Evolutionary conservation across 2,329 filamentous ascomycete species (phyloP).

Genomic region (Phialophora verrucosa): DNA sequence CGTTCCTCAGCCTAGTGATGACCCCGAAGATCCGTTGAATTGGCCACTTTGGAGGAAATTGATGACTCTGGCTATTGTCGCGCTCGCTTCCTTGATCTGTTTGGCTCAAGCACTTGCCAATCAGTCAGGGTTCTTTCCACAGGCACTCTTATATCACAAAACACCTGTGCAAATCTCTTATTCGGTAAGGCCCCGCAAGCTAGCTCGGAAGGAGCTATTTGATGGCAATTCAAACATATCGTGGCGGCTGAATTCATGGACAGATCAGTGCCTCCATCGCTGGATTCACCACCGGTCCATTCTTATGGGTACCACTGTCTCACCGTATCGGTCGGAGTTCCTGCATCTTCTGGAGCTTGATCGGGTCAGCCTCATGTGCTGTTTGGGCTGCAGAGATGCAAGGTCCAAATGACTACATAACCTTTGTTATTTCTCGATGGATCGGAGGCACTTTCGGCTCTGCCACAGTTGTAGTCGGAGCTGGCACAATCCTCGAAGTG

Average conservation of each 20-base stretch:
- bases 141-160: conserved; percentile 32
- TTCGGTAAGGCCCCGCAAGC: conserved; percentile 16
- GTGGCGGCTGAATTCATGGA: too few relatives aligned
- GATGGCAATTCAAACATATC: too few relatives aligned
- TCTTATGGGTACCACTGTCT: conserved; percentile 36
- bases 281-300: conserved; percentile 36
- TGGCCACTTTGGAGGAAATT: too few relatives aligned
- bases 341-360: conserved; percentile 39
- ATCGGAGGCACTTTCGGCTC: too few relatives aligned
- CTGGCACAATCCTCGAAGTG: conserved; percentile 26
- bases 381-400: conserved; percentile 42
- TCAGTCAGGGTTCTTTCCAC: conserved; percentile 21
- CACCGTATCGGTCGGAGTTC: conserved; percentile 34
- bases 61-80: too few relatives aligned
- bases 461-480: not conserved
- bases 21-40: too few relatives aligned
- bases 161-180: conserved; percentile 32
- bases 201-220: too few relatives aligned
- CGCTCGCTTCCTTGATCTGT: too few relatives aligned
- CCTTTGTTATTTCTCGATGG: conserved; percentile 23
- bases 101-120: conserved; percentile 14
- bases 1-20: too few relatives aligned
- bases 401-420: conserved; percentile 31
- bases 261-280: conserved; percentile 25
- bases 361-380: conserved; percentile 28